Base-by-base conservation (phyloP, 352 stramenopile species). In the Pythium coloratum region DNA sequence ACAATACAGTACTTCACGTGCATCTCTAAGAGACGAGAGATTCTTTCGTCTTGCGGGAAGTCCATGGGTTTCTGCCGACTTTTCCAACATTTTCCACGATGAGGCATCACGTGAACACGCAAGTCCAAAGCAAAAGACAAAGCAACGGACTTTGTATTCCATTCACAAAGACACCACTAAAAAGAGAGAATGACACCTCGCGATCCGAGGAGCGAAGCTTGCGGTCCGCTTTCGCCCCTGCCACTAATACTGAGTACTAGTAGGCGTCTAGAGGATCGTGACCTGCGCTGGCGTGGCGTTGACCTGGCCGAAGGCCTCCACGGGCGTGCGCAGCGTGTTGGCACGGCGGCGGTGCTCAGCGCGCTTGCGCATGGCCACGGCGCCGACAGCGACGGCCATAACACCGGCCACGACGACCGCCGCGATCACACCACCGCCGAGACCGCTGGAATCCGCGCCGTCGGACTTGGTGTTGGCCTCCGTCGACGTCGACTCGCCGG, bases 281-380 rank as follows among this genome's bases (percentile, higher is more conserved):
- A 59, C 44, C 36, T 59, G 36, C 33, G 55, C 54, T 16, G 64
- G 64, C 34, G 64, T 70, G 3, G 55, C 38, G 38, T 44, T 18
- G 64, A 70, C 13, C 28, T 61, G 20, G 26, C 57, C 57, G 54
- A 65, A 61, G 33, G 36, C 28, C 34, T 65, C 56, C 34, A 61
- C 56, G 6, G 64, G 64, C 14, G 64, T 70, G 34, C 56, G 55
- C 14, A 65, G 34, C 47, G 64, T 65, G 24, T 62, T 33, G 64
- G 46, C 47, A 28, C 57, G 56, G 26, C 49, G 46, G 16, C 55
- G 55, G 30, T 64, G 24, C 24, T 69, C 63, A 32, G 46, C 42
- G 14, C 18, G 36, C 16, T 49, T 33, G 33, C 56, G 56, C 20
- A 70, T 30, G 2, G 54, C 49, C 2, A 65, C 64, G 20, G 56